Evolutionary conservation across 2,329 filamentous ascomycete species (phyloP).

Genomic region (Dendrostoma leiphaemia): DNA sequence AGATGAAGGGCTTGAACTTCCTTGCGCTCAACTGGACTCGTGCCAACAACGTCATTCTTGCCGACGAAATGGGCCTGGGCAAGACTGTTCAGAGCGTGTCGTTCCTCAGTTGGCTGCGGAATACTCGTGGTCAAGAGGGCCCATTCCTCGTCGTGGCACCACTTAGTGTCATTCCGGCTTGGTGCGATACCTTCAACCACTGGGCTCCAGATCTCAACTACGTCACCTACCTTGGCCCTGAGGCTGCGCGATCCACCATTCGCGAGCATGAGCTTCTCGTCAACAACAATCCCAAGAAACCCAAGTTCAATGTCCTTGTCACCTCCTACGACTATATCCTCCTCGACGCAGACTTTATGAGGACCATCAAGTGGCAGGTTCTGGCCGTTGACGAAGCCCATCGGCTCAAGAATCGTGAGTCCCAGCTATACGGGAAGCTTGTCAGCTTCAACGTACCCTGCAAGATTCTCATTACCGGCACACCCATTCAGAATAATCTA

Average conservation of each 20-base stretch:
- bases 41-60: conserved; percentile 92
- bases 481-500: conserved; percentile 95
- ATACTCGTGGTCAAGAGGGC: conserved; percentile 84
- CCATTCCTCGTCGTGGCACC: conserved; percentile 97
- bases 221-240: conserved; percentile 91
- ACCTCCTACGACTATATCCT: conserved; percentile 98
- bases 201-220: conserved; percentile 98
- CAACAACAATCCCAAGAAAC: conserved; percentile 81
- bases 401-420: conserved; percentile 92
- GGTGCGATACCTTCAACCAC: conserved; percentile 95
- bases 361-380: conserved; percentile 95
- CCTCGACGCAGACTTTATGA: conserved; percentile 78
- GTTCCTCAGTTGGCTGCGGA: conserved; percentile 95
- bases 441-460: conserved; percentile 84
- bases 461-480: conserved; percentile 91
- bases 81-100: conserved; percentile 98
- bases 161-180: conserved; percentile 93
- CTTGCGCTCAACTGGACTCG: conserved; percentile 94
- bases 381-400: conserved; percentile 96
- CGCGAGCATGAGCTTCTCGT: conserved; percentile 85
- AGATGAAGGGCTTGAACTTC: conserved; percentile 92
- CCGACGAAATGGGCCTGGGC: conserved; percentile 97
- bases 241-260: conserved; percentile 81
- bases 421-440: conserved; percentile 84
- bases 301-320: conserved; percentile 95